Evolutionary conservation across 2,329 filamentous ascomycete genomes (phyloP), one percentile per base, ranked within the genome.

Genomic region (Diaporthe caulivora): DNA sequence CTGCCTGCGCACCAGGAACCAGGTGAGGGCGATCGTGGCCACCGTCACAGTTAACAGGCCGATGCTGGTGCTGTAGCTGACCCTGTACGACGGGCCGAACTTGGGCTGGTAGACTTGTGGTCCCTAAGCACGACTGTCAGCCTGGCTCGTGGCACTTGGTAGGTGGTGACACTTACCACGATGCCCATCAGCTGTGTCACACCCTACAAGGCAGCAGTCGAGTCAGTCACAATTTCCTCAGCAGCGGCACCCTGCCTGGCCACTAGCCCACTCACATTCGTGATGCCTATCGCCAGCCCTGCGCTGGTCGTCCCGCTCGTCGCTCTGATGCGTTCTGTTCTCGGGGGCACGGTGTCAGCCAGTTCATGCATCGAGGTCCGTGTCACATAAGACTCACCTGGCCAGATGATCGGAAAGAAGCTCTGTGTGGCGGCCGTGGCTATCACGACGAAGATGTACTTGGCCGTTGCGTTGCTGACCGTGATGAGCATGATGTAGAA

Each of bases 401-500:
- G 83, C 82, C 82, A 84, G 10, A 84, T 77, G 57, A 84, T 81
- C 1, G 83, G 80, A 71, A 82, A 82, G 72, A 84, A 83, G 10
- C 80, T 81, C 37, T 82, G 80, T 0, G 81, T 82, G 7, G 81
- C 83, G 0, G 83, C 81, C 3, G 82, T 83, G 4, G 83, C 83
- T 31, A 84, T 77, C 72, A 81, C 83, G n/a, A 84, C 80, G 58
- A 84, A 81, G 17, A 84, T 76, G 72, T 85, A 83, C 65, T 83
- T 84, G 0, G 80, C 83, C 1, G 82, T 51, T 74, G 77, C 72
- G 18, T 81, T 77, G 34, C 80, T 78, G 51, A 84, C 79, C 1
- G 80, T 82, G 70, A 85, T 81, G 42, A 84, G 79, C 5, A 84
- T 75, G 60, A 85, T 80, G 68, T 84, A 85, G 75, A 82, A 84